Percentiles rank a stretch among this genome's conserved stretches.
Conservation (phyloP, 1,284 basidiomycete species). For the Pseudozyma hubeiensis region DNA sequence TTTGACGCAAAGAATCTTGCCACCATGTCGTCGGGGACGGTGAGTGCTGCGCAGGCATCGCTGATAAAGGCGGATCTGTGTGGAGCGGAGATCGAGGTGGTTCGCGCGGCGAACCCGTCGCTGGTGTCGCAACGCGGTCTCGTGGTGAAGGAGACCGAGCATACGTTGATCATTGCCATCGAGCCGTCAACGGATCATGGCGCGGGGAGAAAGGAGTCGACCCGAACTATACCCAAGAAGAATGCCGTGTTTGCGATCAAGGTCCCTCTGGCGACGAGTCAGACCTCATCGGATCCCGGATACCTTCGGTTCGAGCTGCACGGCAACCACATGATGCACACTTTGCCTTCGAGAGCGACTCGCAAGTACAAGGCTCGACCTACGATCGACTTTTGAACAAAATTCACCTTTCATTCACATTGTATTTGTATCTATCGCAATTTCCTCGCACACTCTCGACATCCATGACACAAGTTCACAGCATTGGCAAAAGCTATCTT, state of each 20-base stretch:
- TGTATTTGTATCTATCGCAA: conserved; percentile 18
- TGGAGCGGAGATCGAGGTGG: conserved; percentile 47
- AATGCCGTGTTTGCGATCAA: conserved; percentile 45
- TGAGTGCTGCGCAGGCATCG: conserved; percentile 39
- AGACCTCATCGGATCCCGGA: background rate
- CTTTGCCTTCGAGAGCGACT: conserved; percentile 43
- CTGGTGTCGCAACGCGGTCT: conserved; percentile 40
- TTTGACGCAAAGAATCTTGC: conserved; percentile 27
- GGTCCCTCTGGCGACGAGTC: conserved; percentile 23
- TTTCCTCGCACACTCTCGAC: background rate
- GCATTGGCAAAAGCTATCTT: no score
- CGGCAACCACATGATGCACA: conserved; percentile 56
- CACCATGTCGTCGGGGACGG: conserved; percentile 40
- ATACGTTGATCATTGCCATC: conserved; percentile 35
- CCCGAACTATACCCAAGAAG: conserved; percentile 47
- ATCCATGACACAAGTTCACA: background rate
- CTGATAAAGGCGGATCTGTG: conserved; percentile 53
- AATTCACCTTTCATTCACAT: background rate
- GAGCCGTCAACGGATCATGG: background rate
- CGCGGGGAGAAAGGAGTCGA: conserved; percentile 1
- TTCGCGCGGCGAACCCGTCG: conserved; percentile 44
- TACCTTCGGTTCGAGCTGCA: conserved; percentile 44
- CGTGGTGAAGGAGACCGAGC: conserved; percentile 48
- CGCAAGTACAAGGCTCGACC: conserved; percentile 48
- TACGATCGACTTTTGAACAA: conserved; percentile 43